These are phyloP conservation scores for Aspergillus indologenus DNA, from an alignment of 495 filamentous ascomycete genomes.

Conservation along the genomic window DNA sequence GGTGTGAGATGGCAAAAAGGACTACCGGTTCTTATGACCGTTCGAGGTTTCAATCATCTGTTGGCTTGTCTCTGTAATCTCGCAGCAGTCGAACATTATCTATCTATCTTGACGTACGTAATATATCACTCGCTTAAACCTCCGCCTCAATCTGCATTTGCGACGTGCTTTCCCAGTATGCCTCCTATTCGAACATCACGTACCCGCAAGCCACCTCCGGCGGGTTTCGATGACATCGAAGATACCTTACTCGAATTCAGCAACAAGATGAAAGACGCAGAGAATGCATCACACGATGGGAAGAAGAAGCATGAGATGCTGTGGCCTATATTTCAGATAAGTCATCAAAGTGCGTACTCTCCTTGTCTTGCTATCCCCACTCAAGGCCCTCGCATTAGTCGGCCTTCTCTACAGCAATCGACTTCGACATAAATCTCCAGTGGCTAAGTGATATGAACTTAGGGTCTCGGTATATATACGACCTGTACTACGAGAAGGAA, in stretches of 20 bases:
- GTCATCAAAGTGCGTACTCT: constrained; percentile 72
- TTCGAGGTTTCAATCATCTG: not conserved
- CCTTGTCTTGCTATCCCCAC: not conserved
- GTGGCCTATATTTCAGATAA: constrained; percentile 98
- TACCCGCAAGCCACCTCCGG: constrained; percentile 87
- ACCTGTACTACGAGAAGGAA: constrained; percentile 96
- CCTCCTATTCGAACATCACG: constrained; percentile 75
- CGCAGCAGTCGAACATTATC: no score
- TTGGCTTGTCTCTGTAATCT: no score
- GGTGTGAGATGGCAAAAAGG: constrained; percentile 11
- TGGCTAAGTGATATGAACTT: not conserved
- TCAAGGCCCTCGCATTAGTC: not conserved
- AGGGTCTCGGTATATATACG: constrained; percentile 90
- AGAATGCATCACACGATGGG: constrained; percentile 72
- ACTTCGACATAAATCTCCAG: no score
- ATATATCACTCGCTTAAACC: no score
- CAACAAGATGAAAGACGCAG: constrained; percentile 99
- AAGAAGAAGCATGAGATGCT: constrained; percentile 83
- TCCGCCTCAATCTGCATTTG: not conserved
- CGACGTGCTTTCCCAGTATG: constrained; percentile 51
- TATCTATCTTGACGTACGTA: no score
- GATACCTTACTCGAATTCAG: constrained; percentile 92
- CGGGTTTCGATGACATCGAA: constrained; percentile 94
- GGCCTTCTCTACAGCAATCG: not conserved
- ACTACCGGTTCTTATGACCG: not conserved